Percentiles rank a stretch among this genome's conserved stretches.
Evolutionary conservation across 768 basidiomycete species (phyloP).

Genomic region (Phaffia australis): DNA sequence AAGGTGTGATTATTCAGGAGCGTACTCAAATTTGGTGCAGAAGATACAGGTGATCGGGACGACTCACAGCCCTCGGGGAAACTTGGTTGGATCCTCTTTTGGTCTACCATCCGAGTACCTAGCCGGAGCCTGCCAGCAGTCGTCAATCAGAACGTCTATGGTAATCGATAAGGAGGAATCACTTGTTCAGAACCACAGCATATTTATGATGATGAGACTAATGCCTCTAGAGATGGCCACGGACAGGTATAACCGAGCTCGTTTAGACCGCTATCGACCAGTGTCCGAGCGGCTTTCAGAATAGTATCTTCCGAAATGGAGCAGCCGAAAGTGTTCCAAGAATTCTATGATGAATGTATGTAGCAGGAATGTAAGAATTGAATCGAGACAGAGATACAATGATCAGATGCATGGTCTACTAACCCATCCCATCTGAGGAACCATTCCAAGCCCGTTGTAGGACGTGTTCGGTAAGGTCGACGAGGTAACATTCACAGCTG

Average conservation of each 20-base stretch:
- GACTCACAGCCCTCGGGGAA: slow-evolving; percentile 28
- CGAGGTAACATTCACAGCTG: no score
- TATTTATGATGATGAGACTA: not conserved
- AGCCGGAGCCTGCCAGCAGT: slow-evolving; percentile 30
- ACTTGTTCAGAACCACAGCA: not conserved
- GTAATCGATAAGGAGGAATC: not conserved
- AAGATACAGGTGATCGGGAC: not conserved
- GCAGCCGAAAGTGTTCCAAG: slow-evolving; percentile 42
- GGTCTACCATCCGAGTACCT: slow-evolving; percentile 25
- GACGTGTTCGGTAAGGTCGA: slow-evolving; percentile 6
- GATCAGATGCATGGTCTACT: not conserved
- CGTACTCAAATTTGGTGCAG: no score
- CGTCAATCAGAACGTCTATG: slow-evolving; percentile 19
- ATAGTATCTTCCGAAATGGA: slow-evolving; percentile 39
- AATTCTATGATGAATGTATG: slow-evolving; percentile 33
- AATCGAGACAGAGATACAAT: not conserved
- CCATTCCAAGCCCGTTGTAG: slow-evolving; percentile 16
- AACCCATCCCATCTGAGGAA: slow-evolving; percentile 21
- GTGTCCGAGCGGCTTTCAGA: slow-evolving; percentile 36
- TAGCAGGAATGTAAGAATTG: not conserved
- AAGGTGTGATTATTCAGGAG: no score
- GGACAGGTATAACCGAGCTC: slow-evolving; percentile 41
- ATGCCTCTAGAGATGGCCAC: slow-evolving; percentile 14
- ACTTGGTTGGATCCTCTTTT: slow-evolving; percentile 24
- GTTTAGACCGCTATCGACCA: slow-evolving; percentile 37